These are phyloP conservation scores for Sporothrix curviconia DNA, from an alignment of 2,329 filamentous ascomycete species.

Conservation along the genomic window DNA sequence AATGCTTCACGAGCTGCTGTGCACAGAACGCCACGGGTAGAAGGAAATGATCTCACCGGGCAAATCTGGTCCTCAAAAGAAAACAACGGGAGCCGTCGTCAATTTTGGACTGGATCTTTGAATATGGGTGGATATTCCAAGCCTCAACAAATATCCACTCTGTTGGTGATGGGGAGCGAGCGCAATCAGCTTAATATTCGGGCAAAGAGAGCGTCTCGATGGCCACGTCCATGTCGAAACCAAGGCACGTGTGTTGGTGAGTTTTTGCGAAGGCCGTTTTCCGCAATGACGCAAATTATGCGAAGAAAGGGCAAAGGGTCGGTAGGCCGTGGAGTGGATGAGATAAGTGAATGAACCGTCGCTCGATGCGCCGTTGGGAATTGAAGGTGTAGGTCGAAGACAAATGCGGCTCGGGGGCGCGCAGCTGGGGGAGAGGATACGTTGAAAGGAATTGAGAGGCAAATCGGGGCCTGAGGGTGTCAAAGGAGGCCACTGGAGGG, in stretches of 20 bases:
- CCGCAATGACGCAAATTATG: too few species aligned
- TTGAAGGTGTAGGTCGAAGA: not conserved
- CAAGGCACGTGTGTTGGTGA: not conserved
- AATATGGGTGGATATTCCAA: too few species aligned
- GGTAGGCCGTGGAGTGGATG: not conserved
- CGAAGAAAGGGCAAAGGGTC: not conserved
- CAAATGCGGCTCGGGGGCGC: not conserved
- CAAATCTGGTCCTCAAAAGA: too few species aligned
- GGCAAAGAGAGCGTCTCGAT: slow-evolving; percentile 10
- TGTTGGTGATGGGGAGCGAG: not conserved
- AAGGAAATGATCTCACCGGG: not conserved
- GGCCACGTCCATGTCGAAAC: slow-evolving; percentile 18
- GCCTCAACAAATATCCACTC: too few species aligned
- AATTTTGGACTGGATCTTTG: too few species aligned
- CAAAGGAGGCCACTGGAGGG: not conserved
- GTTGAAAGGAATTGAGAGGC: not conserved
- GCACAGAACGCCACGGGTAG: too few species aligned
- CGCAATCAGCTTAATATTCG: slow-evolving; percentile 10
- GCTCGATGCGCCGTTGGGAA: not conserved
- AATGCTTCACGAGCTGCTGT: not conserved
- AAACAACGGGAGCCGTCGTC: too few species aligned
- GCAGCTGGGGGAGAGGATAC: not conserved
- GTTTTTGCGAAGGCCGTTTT: not conserved
- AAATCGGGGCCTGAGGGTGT: not conserved
- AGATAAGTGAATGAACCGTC: not conserved